Evolutionary conservation across 2,329 filamentous ascomycete genomes (phyloP).

Genomic region (Fonsecaea nubica): DNA sequence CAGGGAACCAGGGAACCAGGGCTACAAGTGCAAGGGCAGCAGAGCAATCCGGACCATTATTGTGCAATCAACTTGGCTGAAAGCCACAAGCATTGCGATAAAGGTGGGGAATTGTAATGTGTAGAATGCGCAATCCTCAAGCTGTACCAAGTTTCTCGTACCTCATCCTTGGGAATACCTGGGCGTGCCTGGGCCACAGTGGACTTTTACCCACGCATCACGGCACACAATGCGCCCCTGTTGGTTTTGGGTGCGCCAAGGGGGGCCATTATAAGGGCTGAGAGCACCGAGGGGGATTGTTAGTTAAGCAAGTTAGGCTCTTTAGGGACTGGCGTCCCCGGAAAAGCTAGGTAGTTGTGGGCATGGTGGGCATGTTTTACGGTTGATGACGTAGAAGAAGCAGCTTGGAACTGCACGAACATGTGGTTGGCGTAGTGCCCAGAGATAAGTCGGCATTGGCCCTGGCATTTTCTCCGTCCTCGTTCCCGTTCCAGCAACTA

Average conservation of each 20-base stretch:
- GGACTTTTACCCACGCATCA: background rate
- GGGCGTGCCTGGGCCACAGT: background rate
- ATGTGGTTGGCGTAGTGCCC: conserved; percentile 16
- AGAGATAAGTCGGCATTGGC: conserved; percentile 18
- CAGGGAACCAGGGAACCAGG: background rate
- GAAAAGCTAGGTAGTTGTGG: conserved; percentile 1
- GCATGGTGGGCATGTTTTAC: conserved; percentile 2
- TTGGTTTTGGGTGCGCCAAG: background rate
- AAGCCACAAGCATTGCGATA: conserved; percentile 7
- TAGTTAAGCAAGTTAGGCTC: conserved; percentile 1
- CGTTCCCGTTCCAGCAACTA: background rate
- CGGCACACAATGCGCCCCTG: background rate
- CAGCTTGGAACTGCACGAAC: background rate
- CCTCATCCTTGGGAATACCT: no score
- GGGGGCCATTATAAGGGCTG: background rate
- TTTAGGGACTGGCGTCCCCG: conserved; percentile 18
- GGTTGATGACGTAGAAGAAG: conserved; percentile 13
- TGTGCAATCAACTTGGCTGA: conserved; percentile 8
- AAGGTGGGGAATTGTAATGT: conserved; percentile 18
- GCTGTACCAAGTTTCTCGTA: background rate
- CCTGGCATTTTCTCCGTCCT: conserved; percentile 8
- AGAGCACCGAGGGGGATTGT: background rate
- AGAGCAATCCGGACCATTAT: background rate
- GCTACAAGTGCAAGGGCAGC: background rate
- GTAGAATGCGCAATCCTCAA: conserved; percentile 9